Percentiles rank a stretch among this genome's conserved stretches.
Conservation (phyloP, 768 basidiomycete genomes). For the Cyclocybe cylindracea region DNA sequence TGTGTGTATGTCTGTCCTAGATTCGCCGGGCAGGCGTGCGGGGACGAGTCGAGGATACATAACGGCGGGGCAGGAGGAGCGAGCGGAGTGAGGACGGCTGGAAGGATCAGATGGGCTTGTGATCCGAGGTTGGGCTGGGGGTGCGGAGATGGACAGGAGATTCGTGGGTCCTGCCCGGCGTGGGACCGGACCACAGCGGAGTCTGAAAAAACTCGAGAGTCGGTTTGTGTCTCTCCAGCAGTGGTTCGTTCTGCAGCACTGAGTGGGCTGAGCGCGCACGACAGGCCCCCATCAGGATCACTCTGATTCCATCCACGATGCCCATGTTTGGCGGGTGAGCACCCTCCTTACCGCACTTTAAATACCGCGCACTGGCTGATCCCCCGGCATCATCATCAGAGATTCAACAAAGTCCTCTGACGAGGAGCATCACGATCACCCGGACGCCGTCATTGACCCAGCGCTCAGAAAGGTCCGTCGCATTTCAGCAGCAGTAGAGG, state of each 20-base stretch:
- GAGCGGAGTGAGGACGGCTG: conserved; percentile 7
- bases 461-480: conserved; percentile 35
- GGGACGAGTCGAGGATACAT: background rate
- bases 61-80: background rate
- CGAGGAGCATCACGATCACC: conserved; percentile 17
- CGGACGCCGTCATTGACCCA: conserved; percentile 27
- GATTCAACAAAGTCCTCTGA: conserved; percentile 19
- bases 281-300: conserved; percentile 5
- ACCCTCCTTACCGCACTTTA: conserved; percentile 15
- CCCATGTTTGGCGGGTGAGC: conserved; percentile 34
- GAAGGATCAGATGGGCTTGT: conserved; percentile 24
- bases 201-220: conserved; percentile 22
- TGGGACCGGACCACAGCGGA: conserved; percentile 20
- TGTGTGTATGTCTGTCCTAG: too few species aligned
- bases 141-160: conserved; percentile 11
- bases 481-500: too few species aligned
- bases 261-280: too few species aligned
- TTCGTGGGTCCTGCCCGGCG: conserved; percentile 12
- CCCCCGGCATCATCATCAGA: conserved; percentile 21
- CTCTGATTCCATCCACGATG: conserved; percentile 19
- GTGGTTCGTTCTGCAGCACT: conserved; percentile 8
- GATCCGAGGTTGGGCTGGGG: conserved; percentile 11
- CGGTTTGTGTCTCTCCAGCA: conserved; percentile 15
- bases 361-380: conserved; percentile 26
- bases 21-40: background rate